These are phyloP conservation scores for Phytophthora melonis DNA, from an alignment of 352 stramenopile genomes.

Conservation along the genomic window DNA sequence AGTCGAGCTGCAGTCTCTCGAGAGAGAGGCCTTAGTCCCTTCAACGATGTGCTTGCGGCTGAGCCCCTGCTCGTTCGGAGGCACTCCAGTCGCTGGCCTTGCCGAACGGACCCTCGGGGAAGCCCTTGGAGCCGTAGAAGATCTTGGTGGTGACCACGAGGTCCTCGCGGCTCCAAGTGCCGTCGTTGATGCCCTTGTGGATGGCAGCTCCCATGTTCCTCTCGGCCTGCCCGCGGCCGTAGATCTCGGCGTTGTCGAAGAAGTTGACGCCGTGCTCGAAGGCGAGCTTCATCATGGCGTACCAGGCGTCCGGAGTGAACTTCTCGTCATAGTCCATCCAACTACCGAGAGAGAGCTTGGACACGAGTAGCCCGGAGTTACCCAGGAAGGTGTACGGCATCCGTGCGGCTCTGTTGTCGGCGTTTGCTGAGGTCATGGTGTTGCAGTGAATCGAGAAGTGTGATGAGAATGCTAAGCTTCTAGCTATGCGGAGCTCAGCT, in stretches of 20 bases:
- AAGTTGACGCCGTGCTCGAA: no score
- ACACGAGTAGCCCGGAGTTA: no score
- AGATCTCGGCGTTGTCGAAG: constrained; percentile 15
- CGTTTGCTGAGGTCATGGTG: no score
- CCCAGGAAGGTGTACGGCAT: no score
- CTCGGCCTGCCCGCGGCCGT: constrained; percentile 22
- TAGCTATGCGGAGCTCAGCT: no score
- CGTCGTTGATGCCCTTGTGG: constrained; percentile 36
- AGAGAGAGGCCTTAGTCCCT: constrained; percentile 57
- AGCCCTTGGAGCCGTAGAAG: constrained; percentile 28
- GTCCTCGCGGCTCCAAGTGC: constrained; percentile 32
- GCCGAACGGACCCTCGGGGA: no score
- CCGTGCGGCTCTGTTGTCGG: no score
- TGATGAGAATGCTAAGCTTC: no score
- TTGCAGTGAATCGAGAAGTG: no score
- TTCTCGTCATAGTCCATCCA: no score
- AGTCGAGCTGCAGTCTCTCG: constrained; percentile 36
- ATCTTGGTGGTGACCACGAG: constrained; percentile 15
- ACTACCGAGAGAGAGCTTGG: constrained; percentile 38
- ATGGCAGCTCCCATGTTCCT: constrained; percentile 39
- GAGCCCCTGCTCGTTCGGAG: constrained; percentile 41
- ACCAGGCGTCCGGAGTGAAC: no score
- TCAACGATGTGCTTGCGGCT: constrained; percentile 62
- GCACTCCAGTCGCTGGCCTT: background rate
- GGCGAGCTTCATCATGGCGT: no score